Evolutionary conservation across 2,329 filamentous ascomycete genomes (phyloP).

Genomic region (Pseudogymnoascus sp.): DNA sequence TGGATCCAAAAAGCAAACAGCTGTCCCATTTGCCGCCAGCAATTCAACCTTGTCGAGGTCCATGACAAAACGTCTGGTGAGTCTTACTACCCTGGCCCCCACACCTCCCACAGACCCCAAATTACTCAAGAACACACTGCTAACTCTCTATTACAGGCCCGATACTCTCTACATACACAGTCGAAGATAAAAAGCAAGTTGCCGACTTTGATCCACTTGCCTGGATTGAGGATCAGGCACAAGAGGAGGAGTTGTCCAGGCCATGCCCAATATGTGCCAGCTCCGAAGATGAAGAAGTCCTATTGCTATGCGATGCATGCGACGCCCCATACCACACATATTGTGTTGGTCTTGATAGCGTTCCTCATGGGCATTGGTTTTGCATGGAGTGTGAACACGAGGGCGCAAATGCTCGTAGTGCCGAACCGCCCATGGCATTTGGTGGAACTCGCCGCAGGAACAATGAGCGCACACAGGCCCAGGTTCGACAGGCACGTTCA

Average conservation of each 20-base stretch:
- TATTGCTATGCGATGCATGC: conserved; percentile 87
- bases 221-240: conserved; percentile 66
- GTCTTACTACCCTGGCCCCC: conserved; percentile 28
- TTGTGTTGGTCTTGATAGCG: conserved; percentile 72
- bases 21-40: conserved; percentile 90
- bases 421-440: conserved; percentile 27
- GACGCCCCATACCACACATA: conserved; percentile 85
- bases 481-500: conserved; percentile 41
- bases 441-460: conserved; percentile 22
- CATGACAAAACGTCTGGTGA: conserved; percentile 72
- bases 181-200: conserved; percentile 80
- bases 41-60: conserved; percentile 84
- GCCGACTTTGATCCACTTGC: conserved; percentile 77
- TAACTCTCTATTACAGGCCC: conserved; percentile 36
- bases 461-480: conserved; percentile 47
- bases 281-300: conserved; percentile 71
- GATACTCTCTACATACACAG: conserved; percentile 50
- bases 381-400: conserved; percentile 69
- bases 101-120: background rate
- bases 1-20: conserved; percentile 98
- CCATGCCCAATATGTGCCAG: conserved; percentile 81
- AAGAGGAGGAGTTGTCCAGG: conserved; percentile 57
- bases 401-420: conserved; percentile 30
- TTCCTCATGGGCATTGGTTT: conserved; percentile 78
- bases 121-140: conserved; percentile 15